Conservation (phyloP, 2,329 filamentous ascomycete genomes). For the Nothophaeocryptopus gaeumannii region DNA sequence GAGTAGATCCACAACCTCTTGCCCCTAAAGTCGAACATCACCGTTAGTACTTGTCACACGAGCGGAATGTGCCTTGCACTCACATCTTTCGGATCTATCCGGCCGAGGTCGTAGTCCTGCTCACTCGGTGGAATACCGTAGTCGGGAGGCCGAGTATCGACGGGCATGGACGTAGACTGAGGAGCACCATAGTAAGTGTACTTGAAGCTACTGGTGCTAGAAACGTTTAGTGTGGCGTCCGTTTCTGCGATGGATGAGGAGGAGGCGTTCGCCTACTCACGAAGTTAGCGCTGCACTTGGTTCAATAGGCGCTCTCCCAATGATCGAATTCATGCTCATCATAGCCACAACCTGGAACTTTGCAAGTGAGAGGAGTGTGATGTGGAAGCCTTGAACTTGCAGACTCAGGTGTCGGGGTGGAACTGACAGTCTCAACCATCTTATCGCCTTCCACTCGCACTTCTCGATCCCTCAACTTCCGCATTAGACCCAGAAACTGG, state of each 20-base stretch:
- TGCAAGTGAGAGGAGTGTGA: slow-evolving; percentile 16
- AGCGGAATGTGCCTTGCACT: no score
- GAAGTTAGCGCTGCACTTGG: slow-evolving; percentile 26
- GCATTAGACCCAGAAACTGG: slow-evolving; percentile 74
- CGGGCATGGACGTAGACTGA: slow-evolving; percentile 23
- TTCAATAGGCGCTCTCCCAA: slow-evolving; percentile 34
- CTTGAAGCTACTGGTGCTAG: slow-evolving; percentile 21
- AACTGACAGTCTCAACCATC: slow-evolving; percentile 54
- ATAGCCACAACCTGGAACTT: slow-evolving; percentile 19
- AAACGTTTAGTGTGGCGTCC: slow-evolving; percentile 27
- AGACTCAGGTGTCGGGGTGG: slow-evolving; percentile 21
- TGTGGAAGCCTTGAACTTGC: slow-evolving; percentile 13
- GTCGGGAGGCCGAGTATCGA: slow-evolving; percentile 27
- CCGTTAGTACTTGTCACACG: no score
- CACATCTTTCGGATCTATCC: slow-evolving; percentile 26
- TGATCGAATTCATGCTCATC: slow-evolving; percentile 33
- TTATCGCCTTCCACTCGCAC: slow-evolving; percentile 70
- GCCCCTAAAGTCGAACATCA: slow-evolving; percentile 16
- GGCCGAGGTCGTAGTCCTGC: slow-evolving; percentile 30
- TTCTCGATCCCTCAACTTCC: slow-evolving; percentile 68
- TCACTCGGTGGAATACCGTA: slow-evolving; percentile 27
- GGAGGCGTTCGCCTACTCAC: slow-evolving; percentile 28
- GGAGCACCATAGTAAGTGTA: slow-evolving; percentile 27
- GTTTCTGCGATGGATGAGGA: slow-evolving; percentile 25
- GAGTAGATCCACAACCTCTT: slow-evolving; percentile 35